These are phyloP conservation scores for Fusarium sp. DNA, from an alignment of 2,329 filamentous ascomycete genomes.

Conservation along the genomic window DNA sequence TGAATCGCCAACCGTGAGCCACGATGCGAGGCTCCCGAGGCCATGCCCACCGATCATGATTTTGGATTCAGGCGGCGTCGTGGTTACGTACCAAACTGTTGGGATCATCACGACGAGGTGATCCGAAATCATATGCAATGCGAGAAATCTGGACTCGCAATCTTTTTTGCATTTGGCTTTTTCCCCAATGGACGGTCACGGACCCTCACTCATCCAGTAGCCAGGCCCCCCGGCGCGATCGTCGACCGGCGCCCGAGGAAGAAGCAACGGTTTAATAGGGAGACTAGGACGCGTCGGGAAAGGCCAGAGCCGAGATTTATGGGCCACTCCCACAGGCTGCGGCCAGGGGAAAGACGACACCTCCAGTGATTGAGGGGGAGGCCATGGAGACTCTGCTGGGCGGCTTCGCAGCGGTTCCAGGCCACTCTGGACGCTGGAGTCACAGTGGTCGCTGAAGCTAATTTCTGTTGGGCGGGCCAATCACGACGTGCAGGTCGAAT, in stretches of 20 bases:
- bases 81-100: neutral
- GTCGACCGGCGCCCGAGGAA: slow-evolving; percentile 8
- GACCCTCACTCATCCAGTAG: slow-evolving; percentile 4
- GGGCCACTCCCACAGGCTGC: too few relatives aligned
- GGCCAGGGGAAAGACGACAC: neutral
- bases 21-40: neutral
- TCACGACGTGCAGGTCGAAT: neutral
- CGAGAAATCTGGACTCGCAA: neutral
- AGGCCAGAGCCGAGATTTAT: slow-evolving; percentile 10
- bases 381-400: neutral
- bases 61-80: neutral
- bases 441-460: slow-evolving; percentile 12
- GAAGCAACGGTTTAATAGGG: slow-evolving; percentile 9
- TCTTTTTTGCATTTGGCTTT: slow-evolving; percentile 7
- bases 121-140: neutral
- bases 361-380: neutral
- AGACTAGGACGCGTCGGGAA: slow-evolving; percentile 10
- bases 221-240: slow-evolving; percentile 6
- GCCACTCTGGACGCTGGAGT: slow-evolving; percentile 1
- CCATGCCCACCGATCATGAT: neutral
- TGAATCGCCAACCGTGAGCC: slow-evolving; percentile 11
- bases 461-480: neutral
- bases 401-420: slow-evolving; percentile 1
- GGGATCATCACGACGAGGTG: neutral
- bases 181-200: slow-evolving; percentile 5